Percentiles rank a stretch among this genome's conserved stretches.
phyloP scores from a whole-genome alignment of 2,329 filamentous ascomycete genomes.

The Neonectria coccinea region DNA sequence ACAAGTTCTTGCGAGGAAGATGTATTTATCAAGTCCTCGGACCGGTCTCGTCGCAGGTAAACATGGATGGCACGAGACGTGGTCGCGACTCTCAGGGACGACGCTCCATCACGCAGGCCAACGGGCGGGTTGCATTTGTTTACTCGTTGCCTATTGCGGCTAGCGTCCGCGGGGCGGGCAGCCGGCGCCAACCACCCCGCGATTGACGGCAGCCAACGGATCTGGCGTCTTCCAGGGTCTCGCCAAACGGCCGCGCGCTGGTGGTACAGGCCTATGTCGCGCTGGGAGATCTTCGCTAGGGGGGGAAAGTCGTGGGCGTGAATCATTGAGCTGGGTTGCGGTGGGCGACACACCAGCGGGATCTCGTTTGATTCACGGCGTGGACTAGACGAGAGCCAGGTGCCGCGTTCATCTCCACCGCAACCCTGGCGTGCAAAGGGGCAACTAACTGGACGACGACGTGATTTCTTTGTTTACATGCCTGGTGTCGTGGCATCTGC shows the following conservation, averaged over 20 bases:
- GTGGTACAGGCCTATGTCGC: background rate
- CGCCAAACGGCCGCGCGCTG: constrained; percentile 34
- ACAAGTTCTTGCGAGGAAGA: background rate
- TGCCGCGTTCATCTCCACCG: constrained; percentile 14
- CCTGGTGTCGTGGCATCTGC: background rate
- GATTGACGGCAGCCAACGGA: constrained; percentile 45
- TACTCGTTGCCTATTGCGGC: constrained; percentile 58
- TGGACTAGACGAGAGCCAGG: background rate
- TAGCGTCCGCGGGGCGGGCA: constrained; percentile 48
- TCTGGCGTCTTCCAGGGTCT: constrained; percentile 38
- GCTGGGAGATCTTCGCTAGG: constrained; percentile 5
- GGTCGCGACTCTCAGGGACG: constrained; percentile 23
- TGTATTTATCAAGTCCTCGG: constrained; percentile 28
- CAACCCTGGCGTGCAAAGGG: constrained; percentile 7
- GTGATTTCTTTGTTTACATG: constrained; percentile 4
- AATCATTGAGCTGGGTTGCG: constrained; percentile 37
- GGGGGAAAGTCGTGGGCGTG: constrained; percentile 34
- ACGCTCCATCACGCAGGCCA: constrained; percentile 23
- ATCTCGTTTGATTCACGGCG: constrained; percentile 37
- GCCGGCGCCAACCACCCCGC: constrained; percentile 42
- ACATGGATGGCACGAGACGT: constrained; percentile 33
- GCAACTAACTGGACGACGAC: constrained; percentile 13
- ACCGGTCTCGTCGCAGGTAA: constrained; percentile 17
- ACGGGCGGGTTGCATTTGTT: constrained; percentile 51
- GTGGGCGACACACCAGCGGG: constrained; percentile 25